Conservation (phyloP, 441 rosid species). For the Syzygium malaccense region DNA sequence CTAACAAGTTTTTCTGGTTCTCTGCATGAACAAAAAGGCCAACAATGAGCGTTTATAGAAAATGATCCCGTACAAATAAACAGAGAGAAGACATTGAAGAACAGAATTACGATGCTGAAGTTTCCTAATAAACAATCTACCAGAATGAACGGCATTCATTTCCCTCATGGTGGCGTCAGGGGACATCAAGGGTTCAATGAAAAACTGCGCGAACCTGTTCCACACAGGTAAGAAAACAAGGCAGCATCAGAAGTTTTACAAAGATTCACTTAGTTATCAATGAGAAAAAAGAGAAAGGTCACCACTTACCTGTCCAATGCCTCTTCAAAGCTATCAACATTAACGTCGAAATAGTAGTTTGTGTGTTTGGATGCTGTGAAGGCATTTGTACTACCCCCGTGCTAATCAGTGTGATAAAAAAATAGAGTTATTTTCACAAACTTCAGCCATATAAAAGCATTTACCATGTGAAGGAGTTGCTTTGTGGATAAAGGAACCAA, state of each 20-base stretch:
- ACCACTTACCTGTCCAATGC: conserved; percentile 73
- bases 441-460: neutral
- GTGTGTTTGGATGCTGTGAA: conserved; percentile 66
- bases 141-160: conserved; percentile 91
- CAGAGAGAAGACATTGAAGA: neutral
- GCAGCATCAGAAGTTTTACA: neutral
- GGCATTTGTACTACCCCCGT: conserved; percentile 84
- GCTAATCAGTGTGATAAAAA: conserved; percentile 30
- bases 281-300: neutral
- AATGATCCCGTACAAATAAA: neutral
- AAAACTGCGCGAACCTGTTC: conserved; percentile 82
- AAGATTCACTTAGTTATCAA: neutral
- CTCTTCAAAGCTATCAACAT: conserved; percentile 63
- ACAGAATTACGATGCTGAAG: neutral
- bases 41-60: neutral
- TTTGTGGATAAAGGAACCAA: neutral
- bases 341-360: conserved; percentile 63
- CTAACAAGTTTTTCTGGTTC: conserved; percentile 76
- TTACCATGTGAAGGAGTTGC: neutral
- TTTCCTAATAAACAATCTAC: conserved; percentile 19
- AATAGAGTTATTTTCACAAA: neutral
- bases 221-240: conserved; percentile 7
- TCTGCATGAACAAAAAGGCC: conserved; percentile 30
- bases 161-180: conserved; percentile 89
- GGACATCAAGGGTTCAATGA: conserved; percentile 84